Percentiles rank a stretch among this genome's conserved stretches.
phyloP scores from a whole-genome alignment of 2,329 filamentous ascomycete genomes.

The Aureobasidium melanogenum region DNA sequence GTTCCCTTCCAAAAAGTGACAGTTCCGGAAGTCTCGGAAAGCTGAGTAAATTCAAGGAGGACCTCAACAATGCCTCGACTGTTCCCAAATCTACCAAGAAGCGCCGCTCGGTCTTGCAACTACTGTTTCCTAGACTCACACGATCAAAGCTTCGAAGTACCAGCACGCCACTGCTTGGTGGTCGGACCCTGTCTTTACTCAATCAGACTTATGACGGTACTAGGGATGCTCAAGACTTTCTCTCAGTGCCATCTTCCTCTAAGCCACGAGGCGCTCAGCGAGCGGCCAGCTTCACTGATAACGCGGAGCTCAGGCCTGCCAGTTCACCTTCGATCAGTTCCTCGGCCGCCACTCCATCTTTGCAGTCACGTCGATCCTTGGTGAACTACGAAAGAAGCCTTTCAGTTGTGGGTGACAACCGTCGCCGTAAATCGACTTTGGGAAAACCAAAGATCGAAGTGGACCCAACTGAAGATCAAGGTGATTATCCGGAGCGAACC shows the following conservation, averaged over 20 bases:
- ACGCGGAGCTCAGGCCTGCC: neutral
- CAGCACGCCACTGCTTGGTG: constrained; percentile 18
- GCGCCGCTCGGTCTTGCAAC: constrained; percentile 22
- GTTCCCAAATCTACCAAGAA: constrained; percentile 19
- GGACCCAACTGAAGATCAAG: constrained; percentile 18
- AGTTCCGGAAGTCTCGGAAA: constrained; percentile 17
- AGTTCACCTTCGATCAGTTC: neutral
- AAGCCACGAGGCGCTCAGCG: constrained; percentile 8
- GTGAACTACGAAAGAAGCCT: constrained; percentile 23
- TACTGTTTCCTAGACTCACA: constrained; percentile 20
- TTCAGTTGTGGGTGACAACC: constrained; percentile 21
- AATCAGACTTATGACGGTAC: constrained; percentile 18
- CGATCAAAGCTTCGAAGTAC: constrained; percentile 18
- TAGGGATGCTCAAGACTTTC: constrained; percentile 15
- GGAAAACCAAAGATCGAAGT: constrained; percentile 16
- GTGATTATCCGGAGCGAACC: constrained; percentile 11
- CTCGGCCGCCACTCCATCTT: neutral
- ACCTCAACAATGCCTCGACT: constrained; percentile 14
- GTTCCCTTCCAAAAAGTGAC: constrained; percentile 19
- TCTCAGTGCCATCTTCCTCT: constrained; percentile 15
- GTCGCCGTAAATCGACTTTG: constrained; percentile 20
- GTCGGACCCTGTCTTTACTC: neutral
- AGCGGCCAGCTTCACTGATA: neutral
- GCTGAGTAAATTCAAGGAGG: constrained; percentile 14
- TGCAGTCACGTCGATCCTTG: constrained; percentile 17